Conservation (phyloP, 2,329 filamentous ascomycete species). For the Diplodia scrobiculata region DNA sequence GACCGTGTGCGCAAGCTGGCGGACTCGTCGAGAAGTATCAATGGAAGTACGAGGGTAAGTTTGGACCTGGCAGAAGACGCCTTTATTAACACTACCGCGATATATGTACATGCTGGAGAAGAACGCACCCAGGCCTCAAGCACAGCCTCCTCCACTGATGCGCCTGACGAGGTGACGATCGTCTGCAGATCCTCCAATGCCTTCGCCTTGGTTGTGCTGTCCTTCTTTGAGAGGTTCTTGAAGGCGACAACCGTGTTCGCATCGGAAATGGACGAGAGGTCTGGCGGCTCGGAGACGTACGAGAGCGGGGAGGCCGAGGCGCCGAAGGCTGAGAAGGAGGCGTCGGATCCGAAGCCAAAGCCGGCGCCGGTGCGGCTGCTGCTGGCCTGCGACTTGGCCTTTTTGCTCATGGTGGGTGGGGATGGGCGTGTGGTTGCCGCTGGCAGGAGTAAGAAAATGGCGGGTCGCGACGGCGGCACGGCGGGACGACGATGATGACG, state of each 20-base stretch:
- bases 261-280: conserved; percentile 75
- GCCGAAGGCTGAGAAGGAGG: conserved; percentile 46
- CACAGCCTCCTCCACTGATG: conserved; percentile 75
- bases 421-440: not conserved
- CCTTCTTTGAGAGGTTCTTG: conserved; percentile 90
- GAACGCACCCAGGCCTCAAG: conserved; percentile 80
- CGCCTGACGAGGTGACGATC: conserved; percentile 61
- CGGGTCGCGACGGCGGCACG: conserved; percentile 13
- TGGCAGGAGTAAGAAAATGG: conserved; percentile 6
- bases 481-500: conserved; percentile 11
- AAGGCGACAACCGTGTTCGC: conserved; percentile 84
- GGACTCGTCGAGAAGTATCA: conserved; percentile 82
- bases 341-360: conserved; percentile 48
- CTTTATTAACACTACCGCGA: conserved; percentile 43
- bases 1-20: conserved; percentile 78
- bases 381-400: conserved; percentile 65
- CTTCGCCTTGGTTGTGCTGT: conserved; percentile 86
- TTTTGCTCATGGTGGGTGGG: conserved; percentile 59
- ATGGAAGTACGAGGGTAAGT: conserved; percentile 88
- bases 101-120: conserved; percentile 39
- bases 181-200: conserved; percentile 81
- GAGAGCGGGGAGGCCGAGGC: conserved; percentile 67
- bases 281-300: conserved; percentile 82
- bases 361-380: conserved; percentile 60
- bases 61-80: conserved; percentile 63